Conservation (phyloP, 768 basidiomycete species). For the Calocera viscosa region DNA sequence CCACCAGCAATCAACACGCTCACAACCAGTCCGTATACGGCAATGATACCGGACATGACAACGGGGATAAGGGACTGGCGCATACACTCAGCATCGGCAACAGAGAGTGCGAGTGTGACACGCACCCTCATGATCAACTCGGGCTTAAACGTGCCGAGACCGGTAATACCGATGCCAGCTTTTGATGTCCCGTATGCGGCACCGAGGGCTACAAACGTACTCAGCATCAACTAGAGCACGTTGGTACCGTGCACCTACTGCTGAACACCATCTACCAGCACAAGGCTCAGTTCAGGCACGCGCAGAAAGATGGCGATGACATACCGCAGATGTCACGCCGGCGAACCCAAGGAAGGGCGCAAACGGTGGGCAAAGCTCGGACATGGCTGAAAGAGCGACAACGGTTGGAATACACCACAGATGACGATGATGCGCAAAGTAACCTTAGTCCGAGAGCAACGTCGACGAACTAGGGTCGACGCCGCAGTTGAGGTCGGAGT, state of each 20-base stretch:
- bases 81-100: background rate
- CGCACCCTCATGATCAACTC: constrained; percentile 95
- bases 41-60: constrained; percentile 97
- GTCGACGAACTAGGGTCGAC: too few species aligned
- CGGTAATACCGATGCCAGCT: constrained; percentile 92
- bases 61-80: constrained; percentile 83
- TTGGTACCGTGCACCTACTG: constrained; percentile 44
- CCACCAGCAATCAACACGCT: constrained; percentile 79
- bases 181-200: constrained; percentile 96
- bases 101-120: background rate
- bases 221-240: background rate
- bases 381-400: constrained; percentile 18
- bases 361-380: constrained; percentile 67
- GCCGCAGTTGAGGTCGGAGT: too few species aligned
- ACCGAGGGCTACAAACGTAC: constrained; percentile 54
- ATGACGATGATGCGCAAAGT: background rate
- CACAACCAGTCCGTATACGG: constrained; percentile 92
- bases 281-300: background rate
- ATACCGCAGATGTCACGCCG: constrained; percentile 84
- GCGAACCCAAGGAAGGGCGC: constrained; percentile 98
- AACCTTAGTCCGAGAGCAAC: too few species aligned
- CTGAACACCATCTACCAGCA: constrained; percentile 90
- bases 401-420: background rate
- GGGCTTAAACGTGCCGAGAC: constrained; percentile 83
- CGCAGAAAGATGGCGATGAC: constrained; percentile 21